Percentiles rank a stretch among this genome's conserved stretches.
Evolutionary conservation across 2,329 filamentous ascomycete species (phyloP).

Genomic region (Colletotrichum liriopes): DNA sequence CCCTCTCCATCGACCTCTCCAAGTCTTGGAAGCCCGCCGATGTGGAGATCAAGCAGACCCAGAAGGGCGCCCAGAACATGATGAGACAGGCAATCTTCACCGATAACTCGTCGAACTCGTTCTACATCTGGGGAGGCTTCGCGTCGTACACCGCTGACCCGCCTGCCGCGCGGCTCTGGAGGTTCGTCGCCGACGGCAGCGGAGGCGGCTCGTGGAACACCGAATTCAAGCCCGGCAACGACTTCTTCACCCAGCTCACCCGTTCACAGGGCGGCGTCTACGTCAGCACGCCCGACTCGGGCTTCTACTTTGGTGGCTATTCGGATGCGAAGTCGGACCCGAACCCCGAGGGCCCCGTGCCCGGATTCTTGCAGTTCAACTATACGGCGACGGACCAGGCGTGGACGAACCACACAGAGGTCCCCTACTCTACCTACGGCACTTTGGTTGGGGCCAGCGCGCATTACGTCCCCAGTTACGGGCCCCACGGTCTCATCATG

Average conservation of each 20-base stretch:
- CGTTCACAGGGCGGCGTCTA: slow-evolving; percentile 33
- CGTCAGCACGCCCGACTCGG: slow-evolving; percentile 37
- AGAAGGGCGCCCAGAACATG: slow-evolving; percentile 38
- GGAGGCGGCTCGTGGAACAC: slow-evolving; percentile 43
- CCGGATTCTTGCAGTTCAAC: slow-evolving; percentile 40
- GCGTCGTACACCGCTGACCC: slow-evolving; percentile 14
- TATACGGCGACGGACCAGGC: slow-evolving; percentile 27
- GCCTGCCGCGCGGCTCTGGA: slow-evolving; percentile 35
- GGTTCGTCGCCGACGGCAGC: slow-evolving; percentile 35
- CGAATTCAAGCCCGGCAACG: slow-evolving; percentile 30
- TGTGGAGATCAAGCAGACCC: slow-evolving; percentile 29
- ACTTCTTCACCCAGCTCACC: slow-evolving; percentile 25
- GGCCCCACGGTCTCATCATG: slow-evolving; percentile 41
- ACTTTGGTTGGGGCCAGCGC: slow-evolving; percentile 31
- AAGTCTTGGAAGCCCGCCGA: slow-evolving; percentile 37
- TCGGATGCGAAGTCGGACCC: slow-evolving; percentile 19
- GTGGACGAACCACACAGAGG: slow-evolving; percentile 37
- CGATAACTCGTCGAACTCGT: slow-evolving; percentile 17
- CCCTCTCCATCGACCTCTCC: slow-evolving; percentile 43
- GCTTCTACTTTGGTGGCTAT: slow-evolving; percentile 42
- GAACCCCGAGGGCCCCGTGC: slow-evolving; percentile 24
- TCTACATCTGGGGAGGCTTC: slow-evolving; percentile 44
- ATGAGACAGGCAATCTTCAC: slow-evolving; percentile 36
- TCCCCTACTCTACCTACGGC: slow-evolving; percentile 34
- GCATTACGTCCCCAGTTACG: slow-evolving; percentile 37